These are phyloP conservation scores for Erodium maritimum DNA, from an alignment of 345 rosid species.

Conservation along the genomic window DNA sequence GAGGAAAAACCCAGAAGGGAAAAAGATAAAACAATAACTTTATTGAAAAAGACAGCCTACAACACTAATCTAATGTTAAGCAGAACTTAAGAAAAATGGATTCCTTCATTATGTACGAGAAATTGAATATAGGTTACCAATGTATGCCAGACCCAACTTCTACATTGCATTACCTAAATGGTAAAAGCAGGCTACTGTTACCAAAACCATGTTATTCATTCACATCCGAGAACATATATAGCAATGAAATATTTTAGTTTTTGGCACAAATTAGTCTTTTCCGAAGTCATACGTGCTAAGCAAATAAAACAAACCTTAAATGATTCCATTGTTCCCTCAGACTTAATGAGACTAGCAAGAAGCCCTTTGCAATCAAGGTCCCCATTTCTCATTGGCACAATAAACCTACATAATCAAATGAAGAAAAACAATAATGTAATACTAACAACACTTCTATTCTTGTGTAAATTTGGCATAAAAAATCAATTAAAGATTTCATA, in stretches of 20 bases:
- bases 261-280: background rate
- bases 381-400: constrained; percentile 84
- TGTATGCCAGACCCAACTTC: too few species aligned
- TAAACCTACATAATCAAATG: constrained; percentile 26
- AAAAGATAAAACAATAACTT: too few species aligned
- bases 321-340: constrained; percentile 71
- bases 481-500: constrained; percentile 12
- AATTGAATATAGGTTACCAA: too few species aligned
- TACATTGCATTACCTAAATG: too few species aligned
- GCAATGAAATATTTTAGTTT: background rate
- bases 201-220: background rate
- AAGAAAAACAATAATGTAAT: background rate
- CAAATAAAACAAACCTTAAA: constrained; percentile 46
- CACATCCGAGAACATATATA: background rate
- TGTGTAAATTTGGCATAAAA: background rate
- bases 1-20: too few species aligned
- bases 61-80: too few species aligned
- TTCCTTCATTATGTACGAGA: too few species aligned
- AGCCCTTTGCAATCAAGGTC: constrained; percentile 77
- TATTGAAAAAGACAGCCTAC: too few species aligned
- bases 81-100: too few species aligned
- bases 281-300: background rate
- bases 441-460: background rate
- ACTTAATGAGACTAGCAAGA: constrained; percentile 40
- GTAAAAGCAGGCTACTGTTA: too few species aligned